Percentiles rank a stretch among this genome's conserved stretches.
Evolutionary conservation across 2,329 filamentous ascomycete genomes (phyloP).

Genomic region (Daldinia sp.): DNA sequence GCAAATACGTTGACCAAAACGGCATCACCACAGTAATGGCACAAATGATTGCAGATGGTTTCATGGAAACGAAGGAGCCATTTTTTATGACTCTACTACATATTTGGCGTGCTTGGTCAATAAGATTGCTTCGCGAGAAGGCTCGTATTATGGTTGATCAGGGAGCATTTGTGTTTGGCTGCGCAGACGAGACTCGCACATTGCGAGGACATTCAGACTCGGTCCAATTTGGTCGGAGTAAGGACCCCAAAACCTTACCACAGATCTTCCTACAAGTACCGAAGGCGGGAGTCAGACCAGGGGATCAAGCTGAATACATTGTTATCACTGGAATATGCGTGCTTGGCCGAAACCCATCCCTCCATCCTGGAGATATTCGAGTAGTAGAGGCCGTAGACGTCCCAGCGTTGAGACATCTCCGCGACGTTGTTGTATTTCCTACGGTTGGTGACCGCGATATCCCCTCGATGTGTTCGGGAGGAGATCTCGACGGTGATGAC

Average conservation of each 20-base stretch:
- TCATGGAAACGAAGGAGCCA: slow-evolving; percentile 79
- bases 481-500: slow-evolving; percentile 95
- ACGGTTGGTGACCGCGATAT: slow-evolving; percentile 85
- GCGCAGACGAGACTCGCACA: slow-evolving; percentile 84
- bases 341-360: slow-evolving; percentile 89
- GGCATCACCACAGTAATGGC: slow-evolving; percentile 81
- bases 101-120: slow-evolving; percentile 89
- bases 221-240: slow-evolving; percentile 54
- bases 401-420: slow-evolving; percentile 78
- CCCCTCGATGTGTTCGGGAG: slow-evolving; percentile 94
- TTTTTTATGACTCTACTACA: slow-evolving; percentile 83
- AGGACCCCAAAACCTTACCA: slow-evolving; percentile 69
- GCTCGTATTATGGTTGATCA: slow-evolving; percentile 84
- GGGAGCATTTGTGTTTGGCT: slow-evolving; percentile 89
- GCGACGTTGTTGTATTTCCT: slow-evolving; percentile 89
- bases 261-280: slow-evolving; percentile 92
- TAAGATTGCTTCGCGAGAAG: slow-evolving; percentile 93
- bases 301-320: slow-evolving; percentile 65
- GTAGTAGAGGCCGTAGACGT: slow-evolving; percentile 86
- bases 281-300: slow-evolving; percentile 65
- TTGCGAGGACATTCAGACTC: slow-evolving; percentile 77
- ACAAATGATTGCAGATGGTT: slow-evolving; percentile 81
- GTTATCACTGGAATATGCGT: slow-evolving; percentile 83
- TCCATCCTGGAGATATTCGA: slow-evolving; percentile 92
- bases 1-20: slow-evolving; percentile 85